Evolutionary conservation across 257 asterid genomes (phyloP), one percentile per base, ranked within the genome.

Genomic region (Nicotiana paniculata): DNA sequence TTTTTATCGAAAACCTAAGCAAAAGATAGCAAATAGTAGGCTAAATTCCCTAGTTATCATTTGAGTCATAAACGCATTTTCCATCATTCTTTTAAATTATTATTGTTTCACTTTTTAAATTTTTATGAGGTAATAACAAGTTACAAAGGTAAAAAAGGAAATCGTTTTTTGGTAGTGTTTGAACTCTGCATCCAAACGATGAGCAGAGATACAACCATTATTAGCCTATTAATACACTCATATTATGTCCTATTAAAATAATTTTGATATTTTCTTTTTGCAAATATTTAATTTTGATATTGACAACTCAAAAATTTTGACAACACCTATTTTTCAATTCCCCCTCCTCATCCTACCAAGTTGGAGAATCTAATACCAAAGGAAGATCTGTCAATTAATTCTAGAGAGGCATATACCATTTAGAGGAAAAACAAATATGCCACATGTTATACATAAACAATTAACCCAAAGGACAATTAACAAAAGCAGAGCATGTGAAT

Each of bases 301-400:
- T 16, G 61, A 72, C 79, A 39, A 39, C 77, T 69, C 77, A 69
- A 39, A 4, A 37, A 37, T 12, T 70, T 43, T 70, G n/a, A 70
- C 51, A 11, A 68, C 21, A 69, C 57, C 21, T 21, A 46, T 21
- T 46, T 57, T n/a, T 24, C 21, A 72, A 46, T 72, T 13, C 26
- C 39, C 17, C 61, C 37, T 12, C 79, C 61, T 28, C 39, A 72
- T 53, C 81, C 87, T 66, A 76, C 32, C 86, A 58, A 67, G 43
- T 77, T 74, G 87, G 84, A 80, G 88, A 79, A 87, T 87, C 88
- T 33, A 87, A 84, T 75, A 32, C 89, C 84, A 77, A 79, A 72
- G 77, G 66, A 24, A 57, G 80, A 65, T 68, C 24, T 37, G 18
- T 48, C 43, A 74, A 48, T 48, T 48, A 74, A 39, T 48, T 74